phyloP scores from a whole-genome alignment of 176 grass and related monocot species.

The Poa pratensis region DNA sequence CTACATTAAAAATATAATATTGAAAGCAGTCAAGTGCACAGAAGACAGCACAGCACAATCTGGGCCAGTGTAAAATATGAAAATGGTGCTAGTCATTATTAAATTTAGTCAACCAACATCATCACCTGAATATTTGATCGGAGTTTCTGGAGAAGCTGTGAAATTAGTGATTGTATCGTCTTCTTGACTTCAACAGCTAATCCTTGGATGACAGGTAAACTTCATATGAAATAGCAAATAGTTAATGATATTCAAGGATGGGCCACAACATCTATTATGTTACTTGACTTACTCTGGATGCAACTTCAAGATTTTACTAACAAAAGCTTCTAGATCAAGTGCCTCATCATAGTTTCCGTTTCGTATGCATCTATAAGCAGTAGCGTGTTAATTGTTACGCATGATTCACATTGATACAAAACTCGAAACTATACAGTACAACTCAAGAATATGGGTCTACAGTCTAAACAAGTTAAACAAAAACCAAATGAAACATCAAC shows the following conservation, averaged over 20 bases:
- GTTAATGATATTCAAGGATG: slow-evolving; percentile 28
- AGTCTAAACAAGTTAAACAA: slow-evolving; percentile 12
- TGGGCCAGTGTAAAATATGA: slow-evolving; percentile 1
- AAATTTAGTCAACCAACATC: slow-evolving; percentile 1
- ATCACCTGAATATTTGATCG: slow-evolving; percentile 94
- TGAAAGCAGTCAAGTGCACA: background rate
- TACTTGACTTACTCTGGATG: slow-evolving; percentile 81
- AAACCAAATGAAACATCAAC: slow-evolving; percentile 26
- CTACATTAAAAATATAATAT: background rate
- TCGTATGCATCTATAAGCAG: slow-evolving; percentile 75
- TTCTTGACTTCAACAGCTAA: slow-evolving; percentile 86
- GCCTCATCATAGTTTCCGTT: slow-evolving; percentile 99
- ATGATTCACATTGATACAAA: slow-evolving; percentile 20
- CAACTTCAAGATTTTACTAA: slow-evolving; percentile 84
- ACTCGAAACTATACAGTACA: slow-evolving; percentile 22
- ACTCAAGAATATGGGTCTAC: background rate
- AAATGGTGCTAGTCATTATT: background rate
- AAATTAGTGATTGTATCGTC: slow-evolving; percentile 91
- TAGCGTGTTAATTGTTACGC: slow-evolving; percentile 13
- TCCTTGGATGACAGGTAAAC: slow-evolving; percentile 97
- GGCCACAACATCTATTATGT: slow-evolving; percentile 26
- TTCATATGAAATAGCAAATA: slow-evolving; percentile 61
- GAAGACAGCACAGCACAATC: background rate
- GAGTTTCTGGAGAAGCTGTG: slow-evolving; percentile 98
- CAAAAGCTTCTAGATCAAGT: slow-evolving; percentile 97